Percentiles rank a stretch among this genome's conserved stretches.
Conservation (phyloP, 306 rosid species). For the Cucurbita pepo region DNA sequence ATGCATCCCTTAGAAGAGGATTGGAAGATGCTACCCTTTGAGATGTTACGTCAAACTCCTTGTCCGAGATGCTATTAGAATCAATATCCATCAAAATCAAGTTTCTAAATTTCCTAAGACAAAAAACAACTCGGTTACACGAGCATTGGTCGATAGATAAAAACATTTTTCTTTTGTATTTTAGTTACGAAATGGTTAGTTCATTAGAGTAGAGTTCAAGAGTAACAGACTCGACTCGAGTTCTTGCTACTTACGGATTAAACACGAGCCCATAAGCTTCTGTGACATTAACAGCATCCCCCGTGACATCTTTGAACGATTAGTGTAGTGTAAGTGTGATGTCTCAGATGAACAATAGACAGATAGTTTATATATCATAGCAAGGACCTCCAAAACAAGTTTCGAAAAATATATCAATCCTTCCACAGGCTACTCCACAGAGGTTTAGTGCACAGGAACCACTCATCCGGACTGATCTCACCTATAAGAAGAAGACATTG, state of each 20-base stretch:
- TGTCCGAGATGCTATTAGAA: conserved; percentile 48
- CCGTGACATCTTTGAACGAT: conserved; percentile 82
- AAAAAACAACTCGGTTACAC: neutral
- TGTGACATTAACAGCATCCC: conserved; percentile 74
- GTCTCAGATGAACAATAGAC: neutral
- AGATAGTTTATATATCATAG: conserved; percentile 21
- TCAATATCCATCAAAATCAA: conserved; percentile 12
- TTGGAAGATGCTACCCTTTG: conserved; percentile 86
- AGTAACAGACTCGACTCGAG: neutral
- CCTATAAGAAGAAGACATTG: conserved; percentile 29
- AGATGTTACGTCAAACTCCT: conserved; percentile 64
- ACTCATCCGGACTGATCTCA: conserved; percentile 79
- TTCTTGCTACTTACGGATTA: conserved; percentile 74
- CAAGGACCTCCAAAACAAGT: conserved; percentile 83
- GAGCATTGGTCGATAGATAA: neutral
- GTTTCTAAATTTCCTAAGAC: neutral
- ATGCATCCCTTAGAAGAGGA: conserved; percentile 55
- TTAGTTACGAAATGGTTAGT: neutral
- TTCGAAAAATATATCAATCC: conserved; percentile 67
- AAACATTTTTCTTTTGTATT: neutral
- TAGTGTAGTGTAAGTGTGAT: neutral
- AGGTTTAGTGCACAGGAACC: conserved; percentile 94
- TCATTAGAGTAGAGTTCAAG: neutral
- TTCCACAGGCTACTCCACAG: conserved; percentile 93
- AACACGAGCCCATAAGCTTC: conserved; percentile 90